Evolutionary conservation across 2,329 filamentous ascomycete genomes (phyloP), one percentile per base, ranked within the genome.

Genomic region (Calonectria pseudoreteaudii): DNA sequence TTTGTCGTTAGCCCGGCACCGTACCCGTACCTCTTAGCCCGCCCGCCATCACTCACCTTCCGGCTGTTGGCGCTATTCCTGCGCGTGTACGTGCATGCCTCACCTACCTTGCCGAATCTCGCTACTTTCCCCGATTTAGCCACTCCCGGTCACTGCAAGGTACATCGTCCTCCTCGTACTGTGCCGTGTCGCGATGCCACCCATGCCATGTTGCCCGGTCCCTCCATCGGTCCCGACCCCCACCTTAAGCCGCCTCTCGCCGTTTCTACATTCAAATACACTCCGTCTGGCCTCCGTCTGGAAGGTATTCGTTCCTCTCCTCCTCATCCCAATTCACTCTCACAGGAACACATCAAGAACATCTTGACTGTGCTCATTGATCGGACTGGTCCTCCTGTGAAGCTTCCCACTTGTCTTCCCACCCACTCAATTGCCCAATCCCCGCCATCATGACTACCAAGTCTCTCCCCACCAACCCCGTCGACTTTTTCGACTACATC

Each of bases 401-500:
- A 23, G 26, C 58, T 41, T 65, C 50, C 66, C 47, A 14, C 31
- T 49, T 20, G 36, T 52, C 69, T 47, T 50, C 31, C 49, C 23
- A 56, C 31, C 20, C 36, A 23, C 62, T 52, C 53, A 34, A 71
- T 58, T 69, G 20, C 50, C 44, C 56, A 52, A 70, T 50, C 44
- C 36, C 60, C 56, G 65, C 23, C 66, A 89, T 79, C 77, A 93
- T 92, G 89, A 94, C 93, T 67, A 96, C 93, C 76, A 92, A 90
- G 77, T 87, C 91, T 72, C 88, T 96, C 76, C 89, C 93, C 62
- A 84, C 90, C 76, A 86, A 90, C 81, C 92, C 93, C 78, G 88
- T 89, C 81, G 88, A 92, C 85, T 89, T 88, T 86, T 97, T 92
- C 86, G 94, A 97, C 90, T 97, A 96, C 87, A 90, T 97, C 84